Base-by-base conservation (phyloP, 306 rosid genomes). In the Medicago lupulina region DNA sequence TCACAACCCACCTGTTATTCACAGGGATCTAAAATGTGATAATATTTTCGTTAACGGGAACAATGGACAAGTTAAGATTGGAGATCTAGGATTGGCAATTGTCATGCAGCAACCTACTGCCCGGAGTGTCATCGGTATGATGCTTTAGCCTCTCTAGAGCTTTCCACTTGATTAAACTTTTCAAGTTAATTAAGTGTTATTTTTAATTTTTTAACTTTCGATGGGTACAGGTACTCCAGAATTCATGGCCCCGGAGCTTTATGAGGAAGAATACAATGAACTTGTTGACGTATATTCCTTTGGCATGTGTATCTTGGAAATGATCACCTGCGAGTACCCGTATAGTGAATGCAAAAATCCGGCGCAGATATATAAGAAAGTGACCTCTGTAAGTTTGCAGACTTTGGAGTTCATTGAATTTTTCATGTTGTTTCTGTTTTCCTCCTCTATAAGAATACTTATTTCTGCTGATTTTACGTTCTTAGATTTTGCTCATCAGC, bases 201-300 rank as follows among this genome's bases (percentile, higher is more conserved):
- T 28, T 62, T 2, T 68, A 61, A 23, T 1, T 2, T 68, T 70
- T 39, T 1, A 0, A 1, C 71, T 36, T 25, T 51, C 3, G 66
- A 77, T 57, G 18, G 68, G 73, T 41, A n/a, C 85, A 92, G 96
- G 98, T 51, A 92, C 98, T 15, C 98, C 96, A 0, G 98, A 94
- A 76, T 94, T 94, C 82, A 94, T 94, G 98, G 98, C 97, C 50
- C 98, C 98, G 0, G 98, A 95, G 87, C 97, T 95, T 67, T 95
- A 95, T 34, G 98, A 95, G 1, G 98, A 92, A 77, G 95, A 95
- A 64, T 95, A 95, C 43, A 85, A 90, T 77, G 97, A 90, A 83
- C 94, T 92, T 62, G 96, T 89, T n/a, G 98, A 95, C 83, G 79
- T 92, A 59, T 95, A 92, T 87, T 92, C 98, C 81, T 95, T 95